Percentiles rank a stretch among this genome's conserved stretches.
phyloP scores from a whole-genome alignment of 2,329 filamentous ascomycete species.

The Nemania diffusa region DNA sequence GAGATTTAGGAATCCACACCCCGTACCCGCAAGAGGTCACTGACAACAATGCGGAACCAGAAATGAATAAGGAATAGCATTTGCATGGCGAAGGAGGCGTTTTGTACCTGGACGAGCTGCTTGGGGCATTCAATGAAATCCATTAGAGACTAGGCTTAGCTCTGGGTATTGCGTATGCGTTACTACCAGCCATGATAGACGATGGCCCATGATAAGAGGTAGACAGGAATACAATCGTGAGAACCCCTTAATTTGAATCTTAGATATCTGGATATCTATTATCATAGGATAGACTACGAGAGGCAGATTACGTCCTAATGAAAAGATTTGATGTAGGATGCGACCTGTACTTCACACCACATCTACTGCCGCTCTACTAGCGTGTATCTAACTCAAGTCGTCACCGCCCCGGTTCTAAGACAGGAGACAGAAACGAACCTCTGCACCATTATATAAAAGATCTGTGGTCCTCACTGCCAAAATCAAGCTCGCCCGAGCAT shows the following conservation, averaged over 20 bases:
- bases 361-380: not conserved
- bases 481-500: not conserved
- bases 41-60: not conserved
- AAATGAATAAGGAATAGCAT: conserved; percentile 39
- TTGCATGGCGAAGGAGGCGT: conserved; percentile 50
- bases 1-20: conserved; percentile 39
- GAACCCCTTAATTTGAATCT: conserved; percentile 16
- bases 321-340: not conserved
- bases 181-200: conserved; percentile 14
- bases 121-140: conserved; percentile 29
- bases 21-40: not conserved
- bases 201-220: conserved; percentile 17
- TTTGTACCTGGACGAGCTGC: conserved; percentile 34
- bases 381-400: conserved; percentile 8
- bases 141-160: conserved; percentile 22
- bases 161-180: conserved; percentile 15
- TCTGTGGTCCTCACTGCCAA: not conserved
- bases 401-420: not conserved
- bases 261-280: not conserved
- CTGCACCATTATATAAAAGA: not conserved
- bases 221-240: conserved; percentile 22
- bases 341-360: not conserved
- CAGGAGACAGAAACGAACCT: not conserved
- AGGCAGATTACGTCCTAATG: not conserved
- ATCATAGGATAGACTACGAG: not conserved